These are phyloP conservation scores for Suillus luteus DNA, from an alignment of 768 basidiomycete genomes.

Conservation along the genomic window DNA sequence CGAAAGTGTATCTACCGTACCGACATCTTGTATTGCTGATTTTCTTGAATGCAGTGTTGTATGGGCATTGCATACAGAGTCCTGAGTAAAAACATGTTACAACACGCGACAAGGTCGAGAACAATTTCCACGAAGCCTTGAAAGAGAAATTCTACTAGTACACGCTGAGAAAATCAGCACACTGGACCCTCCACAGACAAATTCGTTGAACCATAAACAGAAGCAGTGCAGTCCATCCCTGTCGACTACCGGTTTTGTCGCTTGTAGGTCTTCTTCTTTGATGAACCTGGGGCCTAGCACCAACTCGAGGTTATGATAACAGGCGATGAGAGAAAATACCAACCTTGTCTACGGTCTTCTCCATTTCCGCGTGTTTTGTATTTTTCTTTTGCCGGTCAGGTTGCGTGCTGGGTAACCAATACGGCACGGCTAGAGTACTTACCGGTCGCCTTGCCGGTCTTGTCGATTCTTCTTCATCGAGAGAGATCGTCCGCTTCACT, in stretches of 20 bases:
- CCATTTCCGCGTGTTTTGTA: conserved; percentile 20
- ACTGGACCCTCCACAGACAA: not conserved
- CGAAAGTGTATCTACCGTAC: conserved; percentile 5
- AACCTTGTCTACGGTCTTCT: conserved; percentile 27
- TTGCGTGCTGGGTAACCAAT: not conserved
- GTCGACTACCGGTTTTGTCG: conserved; percentile 21
- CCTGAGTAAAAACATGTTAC: not conserved
- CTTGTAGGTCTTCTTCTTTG: conserved; percentile 26
- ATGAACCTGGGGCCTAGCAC: conserved; percentile 10
- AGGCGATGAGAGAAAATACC: conserved; percentile 1
- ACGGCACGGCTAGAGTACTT: conserved; percentile 5
- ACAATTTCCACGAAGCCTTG: not conserved
- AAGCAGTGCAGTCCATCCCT: not conserved
- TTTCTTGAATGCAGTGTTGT: conserved; percentile 3
- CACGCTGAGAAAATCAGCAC: not conserved
- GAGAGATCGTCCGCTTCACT: conserved; percentile 23
- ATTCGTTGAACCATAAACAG: not conserved
- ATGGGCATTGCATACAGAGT: not conserved
- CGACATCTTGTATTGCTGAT: not conserved
- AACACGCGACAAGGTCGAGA: not conserved
- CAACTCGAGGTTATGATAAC: conserved; percentile 12
- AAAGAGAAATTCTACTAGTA: not conserved
- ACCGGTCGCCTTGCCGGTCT: conserved; percentile 34
- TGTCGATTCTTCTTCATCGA: conserved; percentile 20
- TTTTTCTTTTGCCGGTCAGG: conserved; percentile 23